These are phyloP conservation scores for Coemansia sp. DNA, from an alignment of 192 early-diverging fungal genomes.

Conservation along the genomic window DNA sequence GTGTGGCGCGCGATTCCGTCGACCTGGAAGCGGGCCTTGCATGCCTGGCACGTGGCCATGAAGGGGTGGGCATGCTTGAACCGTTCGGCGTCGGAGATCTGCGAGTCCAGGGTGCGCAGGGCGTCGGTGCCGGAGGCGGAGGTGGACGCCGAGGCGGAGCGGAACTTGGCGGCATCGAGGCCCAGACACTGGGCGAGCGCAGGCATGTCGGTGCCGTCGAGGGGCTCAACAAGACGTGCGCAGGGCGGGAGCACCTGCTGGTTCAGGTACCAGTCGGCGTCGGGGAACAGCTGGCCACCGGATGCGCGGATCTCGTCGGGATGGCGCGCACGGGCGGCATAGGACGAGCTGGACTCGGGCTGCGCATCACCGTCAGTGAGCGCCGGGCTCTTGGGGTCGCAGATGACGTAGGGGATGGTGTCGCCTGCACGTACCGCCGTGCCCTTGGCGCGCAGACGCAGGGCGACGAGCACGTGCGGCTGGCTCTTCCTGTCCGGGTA, in stretches of 20 bases:
- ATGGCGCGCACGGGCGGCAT: constrained; percentile 78
- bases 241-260: constrained; percentile 92
- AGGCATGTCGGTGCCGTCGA: constrained; percentile 79
- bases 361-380: neutral
- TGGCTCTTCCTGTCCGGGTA: constrained; percentile 87
- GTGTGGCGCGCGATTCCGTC: constrained; percentile 29
- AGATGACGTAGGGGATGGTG: constrained; percentile 92
- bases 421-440: constrained; percentile 74
- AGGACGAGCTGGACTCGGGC: constrained; percentile 14
- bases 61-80: constrained; percentile 61
- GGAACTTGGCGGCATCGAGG: constrained; percentile 70
- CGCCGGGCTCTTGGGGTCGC: constrained; percentile 49
- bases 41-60: constrained; percentile 60
- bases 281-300: constrained; percentile 51
- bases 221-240: constrained; percentile 75
- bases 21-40: constrained; percentile 51
- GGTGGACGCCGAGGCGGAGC: constrained; percentile 12
- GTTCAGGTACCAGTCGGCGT: constrained; percentile 91
- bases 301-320: constrained; percentile 74
- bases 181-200: constrained; percentile 83
- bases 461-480: constrained; percentile 95
- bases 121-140: constrained; percentile 30
- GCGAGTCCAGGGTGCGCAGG: constrained; percentile 74
- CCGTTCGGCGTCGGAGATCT: constrained; percentile 69
- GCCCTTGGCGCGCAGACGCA: constrained; percentile 73